Base-by-base conservation (phyloP, 179 eudicot species). In the Silene noctiflora region DNA sequence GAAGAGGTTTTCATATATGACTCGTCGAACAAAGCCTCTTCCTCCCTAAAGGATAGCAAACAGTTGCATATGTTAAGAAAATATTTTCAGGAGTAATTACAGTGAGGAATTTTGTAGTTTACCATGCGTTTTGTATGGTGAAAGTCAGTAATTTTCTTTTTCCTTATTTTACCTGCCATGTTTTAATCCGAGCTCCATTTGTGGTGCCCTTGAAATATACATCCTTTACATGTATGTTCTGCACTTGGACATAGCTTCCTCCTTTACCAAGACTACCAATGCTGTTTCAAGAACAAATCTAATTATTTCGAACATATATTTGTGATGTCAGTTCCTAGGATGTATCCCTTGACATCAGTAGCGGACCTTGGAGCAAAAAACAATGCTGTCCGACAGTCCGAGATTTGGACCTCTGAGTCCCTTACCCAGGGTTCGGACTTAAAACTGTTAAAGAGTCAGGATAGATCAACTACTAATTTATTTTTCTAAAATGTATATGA, bases 111-210 rank as follows among this genome's bases (percentile, higher is more conserved):
- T 42, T 25, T 64, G 12, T n/a, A 35, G 6, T 20, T 35, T 25
- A 39, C 27, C 14, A 4, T 22, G 25, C 25, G 7, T 46, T 33
- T 33, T 56, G 5, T 33, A 68, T 12, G 48, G 17, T 16, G 58
- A 24, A 72, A 66, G 35, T 73, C 60, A 44, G 69, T n/a, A n/a
- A 35, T 13, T 39, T 25, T 35, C 21, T 22, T 17, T 62, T 14
- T 7, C 6, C 0, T 2, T 0, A 4, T 44, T 63, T 53, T 69
- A 83, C 83, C 83, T 51, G 75, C 89, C 90, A 90, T 61, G 94
- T 88, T 81, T 90, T 90, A 53, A 90, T 90, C 12, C 90, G 83
- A 80, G 90, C 94, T 64, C 94, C 94, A 76, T 88, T 90, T 35
- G 94, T 80, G 8, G 91, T 88, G 21, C 83, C 89, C 69, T 78